These are phyloP conservation scores for Loxodes magnus DNA, from an alignment of 73 alveolate species.

Conservation along the genomic window DNA sequence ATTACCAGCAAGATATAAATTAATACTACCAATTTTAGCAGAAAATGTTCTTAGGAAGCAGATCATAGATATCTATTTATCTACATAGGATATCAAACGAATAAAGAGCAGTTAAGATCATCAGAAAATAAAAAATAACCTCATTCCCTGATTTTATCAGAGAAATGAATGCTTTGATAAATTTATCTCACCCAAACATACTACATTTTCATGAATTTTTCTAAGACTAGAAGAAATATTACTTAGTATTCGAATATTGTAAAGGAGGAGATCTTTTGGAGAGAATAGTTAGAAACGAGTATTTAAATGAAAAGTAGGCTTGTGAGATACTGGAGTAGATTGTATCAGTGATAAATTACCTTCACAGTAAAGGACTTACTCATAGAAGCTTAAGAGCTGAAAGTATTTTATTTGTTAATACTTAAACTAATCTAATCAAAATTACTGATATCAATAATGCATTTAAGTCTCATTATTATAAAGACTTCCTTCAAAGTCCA, in stretches of 20 bases:
- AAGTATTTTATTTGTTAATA: not conserved
- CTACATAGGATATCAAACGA: too few species aligned
- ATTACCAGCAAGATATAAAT: too few species aligned
- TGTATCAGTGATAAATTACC: not conserved
- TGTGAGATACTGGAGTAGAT: not conserved
- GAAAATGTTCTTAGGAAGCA: too few species aligned
- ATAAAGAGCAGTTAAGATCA: too few species aligned
- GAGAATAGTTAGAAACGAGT: not conserved
- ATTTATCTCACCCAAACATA: not conserved
- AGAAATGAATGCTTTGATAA: not conserved
- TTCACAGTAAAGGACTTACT: not conserved
- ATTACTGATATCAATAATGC: not conserved
- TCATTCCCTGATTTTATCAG: not conserved
- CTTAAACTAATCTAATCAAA: not conserved
- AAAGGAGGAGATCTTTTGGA: not conserved
- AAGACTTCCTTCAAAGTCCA: constrained; percentile 5
- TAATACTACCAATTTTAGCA: too few species aligned
- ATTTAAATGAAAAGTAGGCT: not conserved
- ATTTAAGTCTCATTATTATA: not conserved
- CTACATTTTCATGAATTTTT: not conserved
- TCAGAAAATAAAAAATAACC: too few species aligned
- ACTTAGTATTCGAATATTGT: not conserved
- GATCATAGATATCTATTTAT: too few species aligned
- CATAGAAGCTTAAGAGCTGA: not conserved
- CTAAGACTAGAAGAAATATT: not conserved